A percentile compares a stretch with the other conserved stretches of the same genome.
phyloP scores from a whole-genome alignment of 352 stramenopile genomes.

The Phytophthora pini region DNA sequence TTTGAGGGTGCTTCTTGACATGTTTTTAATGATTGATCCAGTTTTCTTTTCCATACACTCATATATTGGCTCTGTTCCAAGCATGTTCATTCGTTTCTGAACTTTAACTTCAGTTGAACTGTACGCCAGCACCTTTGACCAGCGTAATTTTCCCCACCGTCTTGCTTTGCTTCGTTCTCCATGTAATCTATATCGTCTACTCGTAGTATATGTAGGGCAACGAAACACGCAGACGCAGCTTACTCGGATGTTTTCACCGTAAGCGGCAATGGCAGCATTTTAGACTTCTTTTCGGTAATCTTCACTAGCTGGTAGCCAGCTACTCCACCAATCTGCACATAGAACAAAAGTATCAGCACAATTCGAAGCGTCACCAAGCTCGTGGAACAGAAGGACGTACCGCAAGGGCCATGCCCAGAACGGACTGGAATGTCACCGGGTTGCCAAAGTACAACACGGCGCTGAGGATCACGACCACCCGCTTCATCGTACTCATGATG shows the following conservation, averaged over 20 bases:
- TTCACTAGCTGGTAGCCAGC: slow-evolving; percentile 85
- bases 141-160: slow-evolving; percentile 22
- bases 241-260: slow-evolving; percentile 55
- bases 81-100: slow-evolving; percentile 29
- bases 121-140: slow-evolving; percentile 18
- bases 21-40: slow-evolving; percentile 43
- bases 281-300: slow-evolving; percentile 59
- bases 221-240: slow-evolving; percentile 9
- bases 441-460: slow-evolving; percentile 89
- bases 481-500: slow-evolving; percentile 92
- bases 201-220: slow-evolving; percentile 33
- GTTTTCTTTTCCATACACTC: slow-evolving; percentile 16
- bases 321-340: slow-evolving; percentile 64
- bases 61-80: neutral
- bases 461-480: slow-evolving; percentile 87
- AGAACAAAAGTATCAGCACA: slow-evolving; percentile 11
- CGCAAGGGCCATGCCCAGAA: slow-evolving; percentile 76
- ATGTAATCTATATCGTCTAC: slow-evolving; percentile 40
- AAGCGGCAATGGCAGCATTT: slow-evolving; percentile 50
- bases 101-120: slow-evolving; percentile 33
- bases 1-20: slow-evolving; percentile 11
- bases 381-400: slow-evolving; percentile 26
- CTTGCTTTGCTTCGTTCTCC: slow-evolving; percentile 27
- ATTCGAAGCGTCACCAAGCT: neutral
- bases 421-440: slow-evolving; percentile 70